A percentile compares a stretch with the other conserved stretches of the same genome.
phyloP scores from a whole-genome alignment of 2,329 filamentous ascomycete species.

The Fusarium luffae region DNA sequence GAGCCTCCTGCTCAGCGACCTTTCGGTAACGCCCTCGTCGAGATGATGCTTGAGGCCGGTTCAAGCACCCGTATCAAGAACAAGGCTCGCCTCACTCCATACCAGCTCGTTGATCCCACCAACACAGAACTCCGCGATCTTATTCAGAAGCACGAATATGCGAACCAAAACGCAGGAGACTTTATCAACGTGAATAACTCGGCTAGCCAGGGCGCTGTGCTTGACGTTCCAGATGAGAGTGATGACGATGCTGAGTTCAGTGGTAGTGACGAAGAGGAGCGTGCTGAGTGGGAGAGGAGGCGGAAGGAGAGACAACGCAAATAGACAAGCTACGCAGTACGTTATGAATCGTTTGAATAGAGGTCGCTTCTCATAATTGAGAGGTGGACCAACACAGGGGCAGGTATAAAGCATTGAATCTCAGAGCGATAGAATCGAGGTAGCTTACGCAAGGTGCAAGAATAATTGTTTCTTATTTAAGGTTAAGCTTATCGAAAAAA shows the following conservation, averaged over 20 bases:
- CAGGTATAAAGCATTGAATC: conserved; percentile 36
- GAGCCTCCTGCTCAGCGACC: conserved; percentile 71
- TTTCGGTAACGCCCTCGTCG: conserved; percentile 73
- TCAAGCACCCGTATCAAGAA: conserved; percentile 69
- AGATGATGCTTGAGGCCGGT: conserved; percentile 86
- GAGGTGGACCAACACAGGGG: conserved; percentile 19
- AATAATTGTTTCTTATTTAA: conserved; percentile 43
- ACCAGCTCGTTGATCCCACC: conserved; percentile 78
- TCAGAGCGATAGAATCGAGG: conserved; percentile 42
- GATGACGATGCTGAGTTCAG: conserved; percentile 71
- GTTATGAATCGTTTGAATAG: conserved; percentile 28
- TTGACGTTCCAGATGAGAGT: conserved; percentile 47
- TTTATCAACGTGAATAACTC: conserved; percentile 57
- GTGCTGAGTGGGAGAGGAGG: conserved; percentile 69
- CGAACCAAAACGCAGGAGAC: conserved; percentile 67
- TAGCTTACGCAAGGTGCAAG: conserved; percentile 41
- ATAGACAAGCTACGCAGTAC: conserved; percentile 15
- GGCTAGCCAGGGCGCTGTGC: conserved; percentile 20
- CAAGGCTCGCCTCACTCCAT: conserved; percentile 76
- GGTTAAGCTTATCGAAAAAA: conserved; percentile 36
- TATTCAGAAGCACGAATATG: conserved; percentile 78
- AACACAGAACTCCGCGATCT: conserved; percentile 71
- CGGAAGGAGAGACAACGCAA: conserved; percentile 54
- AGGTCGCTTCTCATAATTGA: conserved; percentile 23
- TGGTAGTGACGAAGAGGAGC: conserved; percentile 72